Evolutionary conservation across 2,329 filamentous ascomycete species (phyloP), one percentile per base, ranked within the genome.

Genomic region (Hypomyces perniciosus): DNA sequence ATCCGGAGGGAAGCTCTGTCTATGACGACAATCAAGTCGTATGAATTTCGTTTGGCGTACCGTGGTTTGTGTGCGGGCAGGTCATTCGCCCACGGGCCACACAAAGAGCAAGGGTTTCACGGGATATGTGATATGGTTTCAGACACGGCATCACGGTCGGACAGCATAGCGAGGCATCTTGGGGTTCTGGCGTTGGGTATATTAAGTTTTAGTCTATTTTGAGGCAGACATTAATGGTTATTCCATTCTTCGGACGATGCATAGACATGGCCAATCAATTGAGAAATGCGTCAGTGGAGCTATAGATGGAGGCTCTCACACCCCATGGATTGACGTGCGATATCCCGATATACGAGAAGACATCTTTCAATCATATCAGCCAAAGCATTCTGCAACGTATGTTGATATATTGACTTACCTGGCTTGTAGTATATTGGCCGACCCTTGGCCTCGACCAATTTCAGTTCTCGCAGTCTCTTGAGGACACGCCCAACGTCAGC

Each of bases 351-450:
- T 86, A 78, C 1, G 85, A 88, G 61, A 78, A 88, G 1, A 79
- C 83, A 72, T 89, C 85, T 83, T 48, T 46, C 31, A 42, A 30
- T 10, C 37, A 28, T 12, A n/a, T 1, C 4, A 1, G 35, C 34
- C 3, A 10, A 4, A 26, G 27, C 13, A 26, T 1, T 26, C 12
- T 12, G 29, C 4, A 28, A 20, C 29, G 4, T 10, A 12, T 44
- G 28, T 38, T 30, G 28, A 44, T 8, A 29, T 10, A 31, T 10
- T 13, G 20, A 80, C 65, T 73, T 64, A 77, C 86, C 84, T 59
- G 79, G 79, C 62, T 95, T 95, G 71, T 95, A 95, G 65, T 88
- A 92, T 45, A 93, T 83, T 1, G 74, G 69, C 42, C 69, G 72
- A 4, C 66, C 66, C 44, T 57, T 67, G 20, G 64, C 53, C 33